Conservation (phyloP, 2,329 filamentous ascomycete species). For the Sarocladium kiliense region DNA sequence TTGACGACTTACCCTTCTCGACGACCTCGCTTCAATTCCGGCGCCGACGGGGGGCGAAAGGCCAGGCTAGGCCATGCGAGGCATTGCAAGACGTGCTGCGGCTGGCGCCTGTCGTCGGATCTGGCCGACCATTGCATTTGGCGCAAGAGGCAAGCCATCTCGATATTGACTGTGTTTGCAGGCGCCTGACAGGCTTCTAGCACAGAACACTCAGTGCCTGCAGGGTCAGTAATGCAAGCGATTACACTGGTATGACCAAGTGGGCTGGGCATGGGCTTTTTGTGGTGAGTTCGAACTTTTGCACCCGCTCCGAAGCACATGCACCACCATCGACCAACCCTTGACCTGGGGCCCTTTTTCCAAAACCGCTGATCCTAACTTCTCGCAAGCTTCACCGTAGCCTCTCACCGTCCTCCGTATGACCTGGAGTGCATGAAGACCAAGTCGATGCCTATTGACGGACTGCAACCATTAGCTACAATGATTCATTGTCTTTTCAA, state of each 20-base stretch:
- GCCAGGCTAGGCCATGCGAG: background rate
- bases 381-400: background rate
- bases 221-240: too few relatives aligned
- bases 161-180: too few relatives aligned
- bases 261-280: constrained; percentile 5
- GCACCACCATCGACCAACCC: background rate
- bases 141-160: too few relatives aligned
- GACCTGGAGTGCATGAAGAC: background rate
- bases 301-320: constrained; percentile 1
- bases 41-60: background rate
- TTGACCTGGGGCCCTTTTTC: background rate
- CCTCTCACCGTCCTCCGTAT: constrained; percentile 1
- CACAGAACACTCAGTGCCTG: too few relatives aligned
- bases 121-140: background rate
- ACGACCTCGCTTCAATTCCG: background rate
- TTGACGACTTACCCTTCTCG: constrained; percentile 8
- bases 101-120: background rate
- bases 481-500: background rate
- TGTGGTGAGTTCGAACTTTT: constrained; percentile 6
- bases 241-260: too few relatives aligned
- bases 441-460: background rate
- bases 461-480: background rate
- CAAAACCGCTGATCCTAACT: constrained; percentile 2
- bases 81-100: background rate
- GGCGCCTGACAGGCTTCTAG: too few relatives aligned